Conservation (phyloP, 2,329 filamentous ascomycete species). For the Aspergillus japonicus region DNA sequence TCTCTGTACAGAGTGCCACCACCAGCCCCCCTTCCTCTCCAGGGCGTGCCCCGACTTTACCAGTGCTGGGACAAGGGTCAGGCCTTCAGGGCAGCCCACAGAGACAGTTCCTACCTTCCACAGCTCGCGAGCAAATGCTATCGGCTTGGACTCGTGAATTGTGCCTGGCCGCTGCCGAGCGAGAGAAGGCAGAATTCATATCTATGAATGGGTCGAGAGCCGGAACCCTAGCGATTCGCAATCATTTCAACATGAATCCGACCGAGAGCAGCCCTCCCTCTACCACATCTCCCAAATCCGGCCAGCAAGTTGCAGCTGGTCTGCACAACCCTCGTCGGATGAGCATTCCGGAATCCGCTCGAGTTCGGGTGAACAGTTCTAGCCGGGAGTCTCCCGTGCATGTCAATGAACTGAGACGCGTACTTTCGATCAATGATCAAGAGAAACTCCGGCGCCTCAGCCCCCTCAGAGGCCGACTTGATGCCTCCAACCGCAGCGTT, state of each 20-base stretch:
- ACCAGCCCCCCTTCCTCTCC: slow-evolving; percentile 70
- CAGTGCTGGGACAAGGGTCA: slow-evolving; percentile 55
- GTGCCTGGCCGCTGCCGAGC: slow-evolving; percentile 66
- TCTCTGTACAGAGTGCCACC: slow-evolving; percentile 61
- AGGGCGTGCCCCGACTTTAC: slow-evolving; percentile 61
- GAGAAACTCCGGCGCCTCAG: slow-evolving; percentile 39
- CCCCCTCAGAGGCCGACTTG: slow-evolving; percentile 42
- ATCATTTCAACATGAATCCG: slow-evolving; percentile 30
- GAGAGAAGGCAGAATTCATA: slow-evolving; percentile 65
- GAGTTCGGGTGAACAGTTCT: slow-evolving; percentile 38
- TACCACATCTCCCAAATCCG: slow-evolving; percentile 23
- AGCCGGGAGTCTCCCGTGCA: slow-evolving; percentile 47
- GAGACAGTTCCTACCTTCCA: slow-evolving; percentile 61
- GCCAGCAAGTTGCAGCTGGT: slow-evolving; percentile 26
- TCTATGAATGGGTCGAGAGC: slow-evolving; percentile 75
- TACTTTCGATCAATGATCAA: slow-evolving; percentile 44
- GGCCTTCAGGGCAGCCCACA: slow-evolving; percentile 32
- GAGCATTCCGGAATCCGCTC: slow-evolving; percentile 39
- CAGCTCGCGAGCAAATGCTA: slow-evolving; percentile 72
- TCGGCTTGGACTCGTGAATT: slow-evolving; percentile 76
- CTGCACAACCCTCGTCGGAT: slow-evolving; percentile 34
- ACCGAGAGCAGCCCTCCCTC: slow-evolving; percentile 33
- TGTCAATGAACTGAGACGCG: slow-evolving; percentile 50
- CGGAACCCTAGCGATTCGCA: slow-evolving; percentile 49
- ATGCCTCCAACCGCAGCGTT: slow-evolving; percentile 34